Percentiles rank a stretch among this genome's conserved stretches.
phyloP scores from a whole-genome alignment of 805 yeast genomes.

The Lachancea sp. region DNA sequence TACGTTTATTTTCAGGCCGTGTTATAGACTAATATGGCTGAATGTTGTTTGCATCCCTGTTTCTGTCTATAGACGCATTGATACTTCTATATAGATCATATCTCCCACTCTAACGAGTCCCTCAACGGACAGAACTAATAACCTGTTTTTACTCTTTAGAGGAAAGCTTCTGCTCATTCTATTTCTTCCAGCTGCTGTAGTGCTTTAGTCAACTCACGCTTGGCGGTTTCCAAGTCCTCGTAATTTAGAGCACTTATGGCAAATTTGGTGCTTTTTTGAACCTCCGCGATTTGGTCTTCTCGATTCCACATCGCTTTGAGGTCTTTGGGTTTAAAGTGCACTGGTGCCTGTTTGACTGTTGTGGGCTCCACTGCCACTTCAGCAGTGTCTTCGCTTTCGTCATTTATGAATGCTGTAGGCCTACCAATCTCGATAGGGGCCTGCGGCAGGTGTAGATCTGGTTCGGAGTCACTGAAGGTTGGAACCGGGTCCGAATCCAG shows the following conservation, averaged over 20 bases:
- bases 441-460: constrained; percentile 4
- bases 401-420: constrained; percentile 1
- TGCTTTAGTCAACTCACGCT: constrained; percentile 51
- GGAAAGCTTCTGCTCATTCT: not conserved
- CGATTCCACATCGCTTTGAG: constrained; percentile 43
- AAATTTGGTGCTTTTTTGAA: constrained; percentile 66
- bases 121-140: constrained; percentile 10
- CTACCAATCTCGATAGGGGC: constrained; percentile 1
- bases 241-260: constrained; percentile 76
- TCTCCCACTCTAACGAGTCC: constrained; percentile 7
- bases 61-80: constrained; percentile 10
- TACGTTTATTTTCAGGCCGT: constrained; percentile 5
- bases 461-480: not conserved
- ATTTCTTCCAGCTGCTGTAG: constrained; percentile 35
- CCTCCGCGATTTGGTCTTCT: constrained; percentile 49
- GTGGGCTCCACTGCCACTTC: not conserved
- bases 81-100: constrained; percentile 7
- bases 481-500: not conserved
- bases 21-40: constrained; percentile 5
- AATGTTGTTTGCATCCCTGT: constrained; percentile 8
- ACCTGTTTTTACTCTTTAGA: too few species aligned
- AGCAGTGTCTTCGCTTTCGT: not conserved
- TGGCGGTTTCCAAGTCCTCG: constrained; percentile 67
- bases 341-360: not conserved
- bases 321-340: constrained; percentile 3